Base-by-base conservation (phyloP, 1,139 yeast species). In the Pichia sp. region DNA sequence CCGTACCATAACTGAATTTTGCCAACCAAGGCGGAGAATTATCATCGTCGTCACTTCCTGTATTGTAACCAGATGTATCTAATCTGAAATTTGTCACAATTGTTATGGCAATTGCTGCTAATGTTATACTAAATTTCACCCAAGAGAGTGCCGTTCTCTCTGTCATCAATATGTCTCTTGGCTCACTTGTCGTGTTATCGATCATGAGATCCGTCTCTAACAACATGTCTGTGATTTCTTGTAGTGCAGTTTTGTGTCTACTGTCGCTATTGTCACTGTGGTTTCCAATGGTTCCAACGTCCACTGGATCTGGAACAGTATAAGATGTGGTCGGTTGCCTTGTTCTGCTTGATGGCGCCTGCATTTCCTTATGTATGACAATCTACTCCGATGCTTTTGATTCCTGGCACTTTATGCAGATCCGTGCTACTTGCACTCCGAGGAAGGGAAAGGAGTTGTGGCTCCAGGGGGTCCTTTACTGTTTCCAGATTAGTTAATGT, bases 151-250 rank as follows among this genome's bases (percentile, higher is more conserved):
- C 70, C 0, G 85, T 79, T 39, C 85, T 62, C 58, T 81, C 87
- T 49, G 77, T 75, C 67, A 80, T 84, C 15, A 81, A 63, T 21
- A 79, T 79, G 61, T 81, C 87, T 46, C 86, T 65, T 0, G 86
- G 85, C 50, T 81, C 82, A 2, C 81, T 75, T 4, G 77, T 67
- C 8, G 70, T 65, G 32, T 78, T 72, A 30, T 71, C 68, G 45
- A 79, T 58, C 4, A 73, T 59, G 33, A 73, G 45, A 41, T 58
- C 58, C 3, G 48, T 37, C 10, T 44, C 49, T 14, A 47, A 21
- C 11, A 50, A 18, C 36, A 35, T 35, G 20, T 36, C 28, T 17
- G 44, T 22, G 17, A 40, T n/a, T 11, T 34, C 44, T 20, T 40
- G 32, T 21, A 34, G 10, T 11, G 38, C n/a, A 28, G n/a, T 28